phyloP scores from a whole-genome alignment of 2,329 filamentous ascomycete genomes.

The Teratosphaeria viscida region DNA sequence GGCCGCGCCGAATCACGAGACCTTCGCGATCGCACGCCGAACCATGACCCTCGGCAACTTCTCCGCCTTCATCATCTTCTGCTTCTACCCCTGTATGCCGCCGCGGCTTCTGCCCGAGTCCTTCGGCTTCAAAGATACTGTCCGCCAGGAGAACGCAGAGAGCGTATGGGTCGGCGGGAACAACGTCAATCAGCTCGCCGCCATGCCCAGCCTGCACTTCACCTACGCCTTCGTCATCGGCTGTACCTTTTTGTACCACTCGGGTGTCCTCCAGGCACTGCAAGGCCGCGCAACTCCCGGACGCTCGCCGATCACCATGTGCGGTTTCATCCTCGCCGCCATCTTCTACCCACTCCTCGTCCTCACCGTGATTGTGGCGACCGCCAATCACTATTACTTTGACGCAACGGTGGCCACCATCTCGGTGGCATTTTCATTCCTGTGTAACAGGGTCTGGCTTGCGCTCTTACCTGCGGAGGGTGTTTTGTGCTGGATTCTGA shows the following conservation, averaged over 20 bases:
- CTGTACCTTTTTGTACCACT: conserved; percentile 43
- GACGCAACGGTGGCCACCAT: conserved; percentile 42
- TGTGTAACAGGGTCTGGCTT: conserved; percentile 41
- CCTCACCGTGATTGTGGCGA: conserved; percentile 46
- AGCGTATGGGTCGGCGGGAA: conserved; percentile 37
- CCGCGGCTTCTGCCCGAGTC: conserved; percentile 36
- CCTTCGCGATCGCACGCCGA: conserved; percentile 34
- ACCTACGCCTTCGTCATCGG: conserved; percentile 45
- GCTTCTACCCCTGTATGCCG: conserved; percentile 45
- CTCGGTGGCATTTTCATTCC: conserved; percentile 39
- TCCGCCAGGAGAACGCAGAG: conserved; percentile 37
- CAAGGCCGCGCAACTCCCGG: conserved; percentile 26
- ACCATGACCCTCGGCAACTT: conserved; percentile 44
- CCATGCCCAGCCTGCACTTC: conserved; percentile 44
- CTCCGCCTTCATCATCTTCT: conserved; percentile 42
- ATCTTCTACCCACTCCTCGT: conserved; percentile 37
- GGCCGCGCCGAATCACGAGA: conserved; percentile 41
- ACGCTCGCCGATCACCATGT: conserved; percentile 19
- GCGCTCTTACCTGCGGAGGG: conserved; percentile 44
- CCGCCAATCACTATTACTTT: conserved; percentile 52
- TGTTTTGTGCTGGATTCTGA: conserved; percentile 37
- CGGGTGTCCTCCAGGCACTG: conserved; percentile 32
- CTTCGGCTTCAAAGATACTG: conserved; percentile 38
- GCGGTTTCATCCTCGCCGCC: conserved; percentile 32
- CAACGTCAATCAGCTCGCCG: conserved; percentile 37